A percentile compares a stretch with the other conserved stretches of the same genome.
Evolutionary conservation across 352 stramenopile species (phyloP).

Genomic region (Globisporangium paroecandrum): DNA sequence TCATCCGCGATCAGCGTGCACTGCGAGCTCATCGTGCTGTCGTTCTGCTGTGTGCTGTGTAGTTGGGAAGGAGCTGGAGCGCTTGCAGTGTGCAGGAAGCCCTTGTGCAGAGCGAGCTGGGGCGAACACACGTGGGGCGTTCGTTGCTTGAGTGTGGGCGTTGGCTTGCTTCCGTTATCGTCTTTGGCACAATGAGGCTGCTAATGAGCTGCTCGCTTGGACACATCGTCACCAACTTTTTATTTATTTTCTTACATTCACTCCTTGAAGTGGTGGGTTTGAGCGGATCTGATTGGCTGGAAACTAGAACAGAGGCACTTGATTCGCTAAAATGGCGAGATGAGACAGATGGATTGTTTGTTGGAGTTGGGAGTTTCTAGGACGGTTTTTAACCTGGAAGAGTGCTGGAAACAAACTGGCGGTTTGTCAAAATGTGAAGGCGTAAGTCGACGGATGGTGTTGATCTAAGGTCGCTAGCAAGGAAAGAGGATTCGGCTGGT

Average conservation of each 20-base stretch:
- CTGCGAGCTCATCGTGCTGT: conserved; percentile 27
- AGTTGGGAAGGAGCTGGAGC: background rate
- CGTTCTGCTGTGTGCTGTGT: background rate
- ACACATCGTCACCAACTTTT: background rate
- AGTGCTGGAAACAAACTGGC: background rate
- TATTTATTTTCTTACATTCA: background rate
- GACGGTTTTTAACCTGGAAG: background rate
- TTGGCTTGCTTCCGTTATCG: background rate
- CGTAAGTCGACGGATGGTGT: background rate
- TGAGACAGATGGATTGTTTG: background rate
- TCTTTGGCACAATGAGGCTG: background rate
- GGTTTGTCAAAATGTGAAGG: background rate
- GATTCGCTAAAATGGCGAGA: background rate
- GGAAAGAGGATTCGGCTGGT: background rate
- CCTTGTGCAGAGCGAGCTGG: background rate
- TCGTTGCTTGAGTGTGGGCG: background rate
- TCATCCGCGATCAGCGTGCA: conserved; percentile 71
- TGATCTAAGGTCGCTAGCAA: too few species aligned
- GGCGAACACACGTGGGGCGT: background rate
- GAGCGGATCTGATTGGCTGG: background rate
- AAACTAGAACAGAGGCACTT: background rate
- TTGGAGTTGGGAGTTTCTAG: background rate
- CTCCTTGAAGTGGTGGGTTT: background rate
- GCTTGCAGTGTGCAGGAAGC: background rate
- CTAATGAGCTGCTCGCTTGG: background rate